A percentile compares a stretch with the other conserved stretches of the same genome.
These are phyloP conservation scores for Colletotrichum truncatum DNA, from an alignment of 2,329 filamentous ascomycete species.

Conservation along the genomic window DNA sequence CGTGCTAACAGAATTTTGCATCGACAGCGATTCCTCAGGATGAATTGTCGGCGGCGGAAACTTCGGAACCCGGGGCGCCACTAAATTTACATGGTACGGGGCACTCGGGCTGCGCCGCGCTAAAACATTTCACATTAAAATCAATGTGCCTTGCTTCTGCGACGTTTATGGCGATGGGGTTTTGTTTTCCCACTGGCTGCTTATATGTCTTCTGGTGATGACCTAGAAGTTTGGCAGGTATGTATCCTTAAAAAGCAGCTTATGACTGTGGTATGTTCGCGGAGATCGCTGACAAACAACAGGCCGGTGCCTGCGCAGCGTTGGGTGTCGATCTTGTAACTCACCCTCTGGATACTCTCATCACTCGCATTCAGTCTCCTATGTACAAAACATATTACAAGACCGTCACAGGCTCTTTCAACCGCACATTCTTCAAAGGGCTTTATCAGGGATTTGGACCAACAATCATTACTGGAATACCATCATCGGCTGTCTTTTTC, in stretches of 20 bases:
- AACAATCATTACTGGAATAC: conserved; percentile 29
- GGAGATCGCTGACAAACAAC: not conserved
- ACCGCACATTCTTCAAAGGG: conserved; percentile 26
- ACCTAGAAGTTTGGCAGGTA: not conserved
- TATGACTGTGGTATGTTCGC: not conserved
- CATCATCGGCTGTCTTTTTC: conserved; percentile 32
- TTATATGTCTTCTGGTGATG: not conserved
- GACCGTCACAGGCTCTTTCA: conserved; percentile 17
- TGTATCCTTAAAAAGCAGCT: not conserved
- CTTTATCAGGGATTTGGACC: conserved; percentile 34
- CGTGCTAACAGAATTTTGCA: too few relatives aligned
- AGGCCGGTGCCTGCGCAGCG: conserved; percentile 19
- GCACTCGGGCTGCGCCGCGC: too few relatives aligned
- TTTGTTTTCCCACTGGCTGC: too few relatives aligned
- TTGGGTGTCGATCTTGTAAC: conserved; percentile 23
- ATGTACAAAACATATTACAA: conserved; percentile 29
- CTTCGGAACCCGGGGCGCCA: too few relatives aligned
- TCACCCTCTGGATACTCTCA: conserved; percentile 33
- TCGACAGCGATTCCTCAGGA: too few relatives aligned
- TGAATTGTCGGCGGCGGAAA: too few relatives aligned
- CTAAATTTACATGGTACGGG: too few relatives aligned
- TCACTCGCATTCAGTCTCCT: conserved; percentile 32
- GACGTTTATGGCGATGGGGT: too few relatives aligned
- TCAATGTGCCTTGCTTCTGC: too few relatives aligned
- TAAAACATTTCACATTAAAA: too few relatives aligned